These are phyloP conservation scores for Neurospora africana DNA, from an alignment of 495 filamentous ascomycete genomes.

Conservation along the genomic window DNA sequence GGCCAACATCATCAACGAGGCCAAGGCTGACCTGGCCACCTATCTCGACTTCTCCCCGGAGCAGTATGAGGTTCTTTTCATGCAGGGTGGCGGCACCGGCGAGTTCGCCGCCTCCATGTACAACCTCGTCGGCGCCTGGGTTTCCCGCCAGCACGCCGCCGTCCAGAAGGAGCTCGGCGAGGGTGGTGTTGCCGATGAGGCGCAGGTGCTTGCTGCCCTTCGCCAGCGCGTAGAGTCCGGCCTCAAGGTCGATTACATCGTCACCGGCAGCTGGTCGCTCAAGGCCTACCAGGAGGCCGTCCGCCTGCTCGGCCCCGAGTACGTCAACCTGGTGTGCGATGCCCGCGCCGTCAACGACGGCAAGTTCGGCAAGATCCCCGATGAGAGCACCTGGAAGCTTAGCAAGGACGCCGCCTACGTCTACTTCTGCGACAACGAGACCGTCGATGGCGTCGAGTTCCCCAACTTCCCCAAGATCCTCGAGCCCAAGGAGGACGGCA, in stretches of 20 bases:
- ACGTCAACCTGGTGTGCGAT: constrained; percentile 72
- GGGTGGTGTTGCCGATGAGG: constrained; percentile 35
- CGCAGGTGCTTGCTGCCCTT: constrained; percentile 44
- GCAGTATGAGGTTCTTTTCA: constrained; percentile 68
- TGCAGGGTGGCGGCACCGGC: constrained; percentile 75
- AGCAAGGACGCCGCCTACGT: constrained; percentile 66
- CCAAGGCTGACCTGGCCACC: constrained; percentile 51
- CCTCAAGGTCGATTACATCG: constrained; percentile 76
- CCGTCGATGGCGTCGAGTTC: constrained; percentile 92
- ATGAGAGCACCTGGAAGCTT: constrained; percentile 65
- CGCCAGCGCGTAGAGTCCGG: constrained; percentile 52
- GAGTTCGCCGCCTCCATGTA: constrained; percentile 74
- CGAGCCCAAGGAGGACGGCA: constrained; percentile 43
- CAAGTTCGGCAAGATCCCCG: constrained; percentile 82
- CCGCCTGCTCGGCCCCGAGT: constrained; percentile 60
- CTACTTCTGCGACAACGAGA: constrained; percentile 93
- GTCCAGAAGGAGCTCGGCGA: constrained; percentile 25
- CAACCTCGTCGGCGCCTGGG: constrained; percentile 74
- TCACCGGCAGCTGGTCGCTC: constrained; percentile 80
- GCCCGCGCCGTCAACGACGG: constrained; percentile 57
- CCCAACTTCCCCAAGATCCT: constrained; percentile 59
- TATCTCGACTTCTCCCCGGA: constrained; percentile 62
- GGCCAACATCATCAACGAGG: constrained; percentile 52
- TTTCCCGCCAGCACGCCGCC: constrained; percentile 46
- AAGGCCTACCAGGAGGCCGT: constrained; percentile 84